Evolutionary conservation across 129 eudicot genomes (phyloP).

Genomic region (Flaveria sonorensis): DNA sequence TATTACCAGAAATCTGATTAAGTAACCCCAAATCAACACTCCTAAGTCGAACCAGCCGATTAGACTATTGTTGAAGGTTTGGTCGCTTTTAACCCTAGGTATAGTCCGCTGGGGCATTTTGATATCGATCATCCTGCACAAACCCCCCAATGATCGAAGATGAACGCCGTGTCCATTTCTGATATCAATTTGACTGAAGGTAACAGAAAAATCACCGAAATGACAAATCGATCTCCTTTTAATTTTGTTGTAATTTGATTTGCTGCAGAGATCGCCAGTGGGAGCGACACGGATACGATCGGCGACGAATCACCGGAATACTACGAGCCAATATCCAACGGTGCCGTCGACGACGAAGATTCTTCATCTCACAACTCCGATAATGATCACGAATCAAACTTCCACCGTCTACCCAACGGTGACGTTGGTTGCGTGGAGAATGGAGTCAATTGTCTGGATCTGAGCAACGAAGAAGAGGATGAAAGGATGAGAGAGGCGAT

Average conservation of each 20-base stretch:
- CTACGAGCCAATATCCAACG: slow-evolving; percentile 65
- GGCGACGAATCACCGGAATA: slow-evolving; percentile 68
- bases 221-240: background rate
- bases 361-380: slow-evolving; percentile 49
- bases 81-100: too few species aligned
- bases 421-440: slow-evolving; percentile 39
- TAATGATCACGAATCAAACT: slow-evolving; percentile 28
- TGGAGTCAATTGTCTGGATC: slow-evolving; percentile 65
- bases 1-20: too few species aligned
- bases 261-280: slow-evolving; percentile 56
- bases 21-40: too few species aligned
- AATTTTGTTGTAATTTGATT: background rate
- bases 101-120: too few species aligned
- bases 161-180: slow-evolving; percentile 49
- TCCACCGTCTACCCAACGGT: slow-evolving; percentile 55
- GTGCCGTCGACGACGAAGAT: slow-evolving; percentile 42
- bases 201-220: background rate
- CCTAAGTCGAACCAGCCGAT: too few species aligned
- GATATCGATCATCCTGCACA: background rate
- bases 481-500: slow-evolving; percentile 43
- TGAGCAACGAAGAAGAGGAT: slow-evolving; percentile 46
- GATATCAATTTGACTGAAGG: slow-evolving; percentile 36
- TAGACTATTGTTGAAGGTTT: too few species aligned
- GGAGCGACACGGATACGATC: slow-evolving; percentile 73
- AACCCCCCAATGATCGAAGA: slow-evolving; percentile 14